Base-by-base conservation (phyloP, 768 basidiomycete genomes). In the Lepiota subincarnata region DNA sequence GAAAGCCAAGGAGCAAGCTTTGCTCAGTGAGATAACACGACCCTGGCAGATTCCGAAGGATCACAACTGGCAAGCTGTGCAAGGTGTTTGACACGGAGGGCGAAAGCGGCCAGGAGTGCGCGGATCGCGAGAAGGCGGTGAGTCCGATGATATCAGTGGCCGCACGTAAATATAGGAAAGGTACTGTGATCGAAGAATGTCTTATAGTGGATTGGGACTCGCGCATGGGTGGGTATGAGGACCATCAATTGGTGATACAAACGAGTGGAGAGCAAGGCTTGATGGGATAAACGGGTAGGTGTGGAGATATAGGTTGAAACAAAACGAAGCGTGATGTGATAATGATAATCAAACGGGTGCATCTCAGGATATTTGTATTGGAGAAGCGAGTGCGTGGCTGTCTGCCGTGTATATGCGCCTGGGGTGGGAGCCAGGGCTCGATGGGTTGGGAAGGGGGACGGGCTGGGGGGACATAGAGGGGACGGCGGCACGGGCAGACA, bases 81-180 rank as follows among this genome's bases (percentile, higher is more conserved):
- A 40, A 28, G 20, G 38, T 40, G 6, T 40, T 22, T 49, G 48
- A 39, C 48, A 39, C 22, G 10, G 37, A 36, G 22, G 44, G 24
- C 44, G 12, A 26, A 45, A 8, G 43, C 26, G 11, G 35, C 34
- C 13, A 37, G 18, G 36, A 13, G 39, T 7, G 24, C 31, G 48
- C 48, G 48, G 48, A 50, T 50, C 48, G 48, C 38, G 31, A 38
- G 38, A 41, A 16, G 20, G 48, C 48, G 39, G 48, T 50, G 48
- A 18, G 10, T 50, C 39, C 24, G 48, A 19, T 50, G 48, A 40
- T 50, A 39, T 22, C 36, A 7, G 26, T 11, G 13, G 7, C 26
- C 37, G 10, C 37, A 38, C 48, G 16, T 24, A 39, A 18, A 11
- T 40, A 40, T 28, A 50, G 40, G 40, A 24, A 24, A 16, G 22